A percentile compares a stretch with the other conserved stretches of the same genome.
Evolutionary conservation across 768 basidiomycete species (phyloP).

Genomic region (Podaxis mareebaensis): DNA sequence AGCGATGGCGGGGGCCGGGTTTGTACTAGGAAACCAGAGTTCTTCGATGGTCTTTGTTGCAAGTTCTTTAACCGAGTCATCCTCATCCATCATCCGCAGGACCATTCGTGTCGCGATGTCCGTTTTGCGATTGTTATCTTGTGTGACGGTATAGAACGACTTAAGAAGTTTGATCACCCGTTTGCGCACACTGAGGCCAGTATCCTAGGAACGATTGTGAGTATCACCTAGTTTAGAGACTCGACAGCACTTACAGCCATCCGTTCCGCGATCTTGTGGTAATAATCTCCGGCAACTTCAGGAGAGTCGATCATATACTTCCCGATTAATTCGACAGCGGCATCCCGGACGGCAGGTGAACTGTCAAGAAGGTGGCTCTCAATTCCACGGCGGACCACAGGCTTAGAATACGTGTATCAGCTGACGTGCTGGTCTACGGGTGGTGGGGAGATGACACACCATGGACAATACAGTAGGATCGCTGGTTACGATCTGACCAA

Average conservation of each 20-base stretch:
- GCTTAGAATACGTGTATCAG: conserved; percentile 34
- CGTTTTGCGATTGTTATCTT: conserved; percentile 57
- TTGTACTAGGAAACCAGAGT: conserved; percentile 70
- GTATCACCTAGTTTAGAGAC: neutral
- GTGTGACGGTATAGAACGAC: conserved; percentile 70
- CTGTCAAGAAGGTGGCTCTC: conserved; percentile 89
- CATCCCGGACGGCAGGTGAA: conserved; percentile 94
- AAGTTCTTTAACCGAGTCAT: conserved; percentile 92
- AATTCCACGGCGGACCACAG: conserved; percentile 81
- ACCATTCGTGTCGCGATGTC: conserved; percentile 86
- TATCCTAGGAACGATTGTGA: conserved; percentile 58
- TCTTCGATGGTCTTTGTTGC: conserved; percentile 90
- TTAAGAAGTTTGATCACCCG: conserved; percentile 94
- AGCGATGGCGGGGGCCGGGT: conserved; percentile 30
- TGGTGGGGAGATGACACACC: conserved; percentile 42
- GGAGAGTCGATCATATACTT: conserved; percentile 93
- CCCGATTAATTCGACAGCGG: conserved; percentile 96
- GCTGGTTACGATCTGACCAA: conserved; percentile 87
- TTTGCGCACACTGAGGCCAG: conserved; percentile 91
- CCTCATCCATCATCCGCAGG: conserved; percentile 86
- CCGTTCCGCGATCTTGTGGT: conserved; percentile 82
- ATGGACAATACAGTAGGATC: conserved; percentile 81
- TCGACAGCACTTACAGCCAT: conserved; percentile 66
- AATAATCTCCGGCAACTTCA: conserved; percentile 87
- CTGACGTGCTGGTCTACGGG: neutral